These are phyloP conservation scores for Euryodendron excelsum DNA, from an alignment of 148 eudicot genomes.

Conservation along the genomic window DNA sequence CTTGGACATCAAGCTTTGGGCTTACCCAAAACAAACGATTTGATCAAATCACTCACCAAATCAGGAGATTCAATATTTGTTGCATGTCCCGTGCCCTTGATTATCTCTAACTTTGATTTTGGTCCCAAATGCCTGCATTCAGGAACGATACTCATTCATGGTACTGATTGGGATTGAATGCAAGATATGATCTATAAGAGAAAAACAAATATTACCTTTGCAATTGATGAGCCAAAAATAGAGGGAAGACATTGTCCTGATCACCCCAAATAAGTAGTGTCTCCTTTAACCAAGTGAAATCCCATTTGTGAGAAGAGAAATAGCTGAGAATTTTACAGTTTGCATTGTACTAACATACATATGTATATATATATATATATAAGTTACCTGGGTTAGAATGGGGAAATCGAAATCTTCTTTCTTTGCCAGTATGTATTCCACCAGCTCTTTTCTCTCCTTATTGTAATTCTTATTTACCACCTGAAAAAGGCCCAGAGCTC, in stretches of 20 bases:
- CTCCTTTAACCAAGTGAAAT: slow-evolving; percentile 33
- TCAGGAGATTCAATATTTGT: slow-evolving; percentile 1
- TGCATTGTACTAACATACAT: too few species aligned
- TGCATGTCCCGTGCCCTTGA: slow-evolving; percentile 3
- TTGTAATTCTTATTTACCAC: too few species aligned
- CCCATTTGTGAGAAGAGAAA: not conserved
- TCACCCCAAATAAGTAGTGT: slow-evolving; percentile 73
- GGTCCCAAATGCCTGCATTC: slow-evolving; percentile 10
- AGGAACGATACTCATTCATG: too few species aligned
- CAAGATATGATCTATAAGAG: too few species aligned
- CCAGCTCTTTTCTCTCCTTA: too few species aligned
- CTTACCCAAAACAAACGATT: slow-evolving; percentile 7
- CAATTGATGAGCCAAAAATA: slow-evolving; percentile 40
- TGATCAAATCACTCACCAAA: not conserved
- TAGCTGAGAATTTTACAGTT: too few species aligned
- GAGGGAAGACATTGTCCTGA: slow-evolving; percentile 60
- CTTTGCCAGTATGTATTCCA: too few species aligned
- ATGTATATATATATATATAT: too few species aligned
- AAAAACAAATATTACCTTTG: slow-evolving; percentile 41
- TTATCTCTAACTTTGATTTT: slow-evolving; percentile 12
- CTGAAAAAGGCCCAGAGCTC: too few species aligned
- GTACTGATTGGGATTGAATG: too few species aligned
- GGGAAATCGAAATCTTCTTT: too few species aligned
- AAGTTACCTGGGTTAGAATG: not conserved
- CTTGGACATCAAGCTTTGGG: not conserved